phyloP scores from a whole-genome alignment of 805 yeast species.

The Kregervanrija pseudodelftensis region DNA sequence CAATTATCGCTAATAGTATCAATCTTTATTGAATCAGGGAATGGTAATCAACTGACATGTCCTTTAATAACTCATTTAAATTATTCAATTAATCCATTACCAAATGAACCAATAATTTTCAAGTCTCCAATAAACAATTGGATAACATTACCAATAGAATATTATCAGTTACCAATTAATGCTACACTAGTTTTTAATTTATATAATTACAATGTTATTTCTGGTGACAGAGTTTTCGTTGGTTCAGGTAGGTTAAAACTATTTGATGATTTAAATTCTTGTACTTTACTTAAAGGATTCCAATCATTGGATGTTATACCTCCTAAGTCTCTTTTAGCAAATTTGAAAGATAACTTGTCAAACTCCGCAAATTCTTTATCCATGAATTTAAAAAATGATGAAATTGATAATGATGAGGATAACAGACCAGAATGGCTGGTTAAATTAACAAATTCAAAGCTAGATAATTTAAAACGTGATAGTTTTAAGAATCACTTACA shows the following conservation, averaged over 20 bases:
- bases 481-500: conserved; percentile 7
- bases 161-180: conserved; percentile 62
- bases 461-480: conserved; percentile 30
- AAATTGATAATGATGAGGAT: conserved; percentile 15
- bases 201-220: conserved; percentile 57
- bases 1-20: conserved; percentile 6
- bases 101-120: conserved; percentile 29
- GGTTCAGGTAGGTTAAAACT: conserved; percentile 55
- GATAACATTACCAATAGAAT: conserved; percentile 63
- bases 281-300: too few species aligned
- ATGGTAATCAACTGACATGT: conserved; percentile 35
- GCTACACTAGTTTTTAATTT: conserved; percentile 54
- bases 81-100: not conserved
- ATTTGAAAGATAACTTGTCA: too few species aligned
- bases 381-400: conserved; percentile 1
- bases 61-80: conserved; percentile 30
- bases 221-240: conserved; percentile 40
- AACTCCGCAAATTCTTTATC: too few species aligned
- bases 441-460: conserved; percentile 47
- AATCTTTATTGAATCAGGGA: conserved; percentile 22
- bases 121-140: conserved; percentile 33
- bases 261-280: conserved; percentile 33
- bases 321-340: too few species aligned
- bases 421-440: conserved; percentile 62
- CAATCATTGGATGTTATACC: too few species aligned